Conservation (phyloP, 2,329 filamentous ascomycete species). For the Emmonsiellopsis sp. region DNA sequence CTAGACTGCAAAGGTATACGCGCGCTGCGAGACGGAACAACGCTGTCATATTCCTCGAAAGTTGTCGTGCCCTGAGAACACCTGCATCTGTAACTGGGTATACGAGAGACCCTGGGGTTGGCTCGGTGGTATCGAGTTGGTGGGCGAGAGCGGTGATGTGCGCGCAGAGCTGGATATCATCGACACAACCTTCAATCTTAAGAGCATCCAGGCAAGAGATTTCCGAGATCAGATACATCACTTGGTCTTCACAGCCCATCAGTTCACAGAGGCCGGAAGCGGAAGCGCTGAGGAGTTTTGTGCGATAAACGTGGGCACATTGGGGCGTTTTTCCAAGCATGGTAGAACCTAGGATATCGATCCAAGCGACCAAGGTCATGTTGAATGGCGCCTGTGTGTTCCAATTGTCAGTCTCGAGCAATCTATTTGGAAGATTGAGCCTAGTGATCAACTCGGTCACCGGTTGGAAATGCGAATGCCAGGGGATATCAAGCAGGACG, state of each 20-base stretch:
- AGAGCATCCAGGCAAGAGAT: constrained; percentile 91
- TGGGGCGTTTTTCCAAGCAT: constrained; percentile 79
- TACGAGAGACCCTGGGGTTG: constrained; percentile 52
- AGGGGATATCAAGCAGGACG: constrained; percentile 79
- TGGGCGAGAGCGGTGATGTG: constrained; percentile 82
- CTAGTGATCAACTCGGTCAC: constrained; percentile 76
- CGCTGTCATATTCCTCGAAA: constrained; percentile 78
- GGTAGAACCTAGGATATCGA: constrained; percentile 90
- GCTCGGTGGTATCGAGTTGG: constrained; percentile 75
- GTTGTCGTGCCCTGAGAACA: constrained; percentile 68
- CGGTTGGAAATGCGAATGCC: constrained; percentile 95
- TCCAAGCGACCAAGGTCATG: constrained; percentile 84
- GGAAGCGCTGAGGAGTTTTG: constrained; percentile 65
- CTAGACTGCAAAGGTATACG: constrained; percentile 92
- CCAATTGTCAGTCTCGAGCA: constrained; percentile 52
- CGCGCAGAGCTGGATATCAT: constrained; percentile 75
- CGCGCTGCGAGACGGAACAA: constrained; percentile 87
- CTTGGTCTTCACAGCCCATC: constrained; percentile 93
- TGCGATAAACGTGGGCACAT: constrained; percentile 90
- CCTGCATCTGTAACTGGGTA: constrained; percentile 53
- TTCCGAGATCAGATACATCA: constrained; percentile 98
- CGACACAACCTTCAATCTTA: constrained; percentile 66
- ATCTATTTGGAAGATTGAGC: constrained; percentile 64
- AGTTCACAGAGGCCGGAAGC: constrained; percentile 74
- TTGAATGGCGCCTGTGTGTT: constrained; percentile 70